Conservation (phyloP, 352 stramenopile species). For the Globisporangium perplexum region DNA sequence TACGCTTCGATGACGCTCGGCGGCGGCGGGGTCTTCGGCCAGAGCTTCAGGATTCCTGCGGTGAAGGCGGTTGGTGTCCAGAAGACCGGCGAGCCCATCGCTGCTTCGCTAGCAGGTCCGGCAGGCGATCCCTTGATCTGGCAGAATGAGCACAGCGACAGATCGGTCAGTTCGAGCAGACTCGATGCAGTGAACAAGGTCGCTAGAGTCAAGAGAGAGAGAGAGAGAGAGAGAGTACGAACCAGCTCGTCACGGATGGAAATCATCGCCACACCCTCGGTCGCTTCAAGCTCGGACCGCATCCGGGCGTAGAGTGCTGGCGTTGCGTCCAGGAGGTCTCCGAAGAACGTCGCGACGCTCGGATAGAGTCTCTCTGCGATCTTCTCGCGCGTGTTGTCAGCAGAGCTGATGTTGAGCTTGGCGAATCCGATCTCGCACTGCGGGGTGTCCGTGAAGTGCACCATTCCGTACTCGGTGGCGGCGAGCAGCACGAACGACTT, state of each 20-base stretch:
- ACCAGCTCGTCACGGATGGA: conserved; percentile 12
- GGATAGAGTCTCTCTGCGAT: conserved; percentile 24
- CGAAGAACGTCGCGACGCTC: conserved; percentile 14
- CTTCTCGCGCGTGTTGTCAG: conserved; percentile 23
- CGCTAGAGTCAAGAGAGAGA: too few species aligned
- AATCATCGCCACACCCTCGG: conserved; percentile 5
- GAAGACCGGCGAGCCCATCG: conserved; percentile 21
- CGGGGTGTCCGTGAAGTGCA: conserved; percentile 22
- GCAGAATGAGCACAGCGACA: not conserved
- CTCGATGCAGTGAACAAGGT: not conserved
- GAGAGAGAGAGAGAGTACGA: not conserved
- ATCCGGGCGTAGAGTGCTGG: conserved; percentile 15
- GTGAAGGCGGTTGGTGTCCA: conserved; percentile 22
- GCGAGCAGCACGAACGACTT: conserved; percentile 18
- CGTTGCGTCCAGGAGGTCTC: conserved; percentile 11
- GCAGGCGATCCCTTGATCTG: conserved; percentile 17
- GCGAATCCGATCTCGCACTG: conserved; percentile 27
- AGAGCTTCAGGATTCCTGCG: conserved; percentile 17
- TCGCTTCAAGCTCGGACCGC: conserved; percentile 6
- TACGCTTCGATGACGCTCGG: conserved; percentile 27
- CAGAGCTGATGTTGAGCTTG: conserved; percentile 16
- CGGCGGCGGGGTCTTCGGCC: conserved; percentile 27
- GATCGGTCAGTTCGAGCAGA: not conserved
- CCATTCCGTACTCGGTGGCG: conserved; percentile 22
- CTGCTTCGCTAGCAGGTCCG: conserved; percentile 3